Evolutionary conservation across 1,139 yeast species (phyloP).

Genomic region (Saccharomycopsis phalli): DNA sequence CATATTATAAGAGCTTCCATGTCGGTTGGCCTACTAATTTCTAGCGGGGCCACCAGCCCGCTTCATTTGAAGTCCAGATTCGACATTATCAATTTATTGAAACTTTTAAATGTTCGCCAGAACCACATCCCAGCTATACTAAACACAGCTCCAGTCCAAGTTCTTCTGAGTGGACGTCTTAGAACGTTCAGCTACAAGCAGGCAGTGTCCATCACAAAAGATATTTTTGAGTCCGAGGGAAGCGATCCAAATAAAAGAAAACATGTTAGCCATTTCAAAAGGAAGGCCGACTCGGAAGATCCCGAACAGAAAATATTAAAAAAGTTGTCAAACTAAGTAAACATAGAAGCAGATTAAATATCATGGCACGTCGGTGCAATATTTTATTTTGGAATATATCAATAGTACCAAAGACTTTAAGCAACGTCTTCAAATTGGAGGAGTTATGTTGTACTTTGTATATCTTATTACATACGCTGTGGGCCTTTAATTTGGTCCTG

Average conservation of each 20-base stretch:
- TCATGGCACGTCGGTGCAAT: no score
- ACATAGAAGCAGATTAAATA: no score
- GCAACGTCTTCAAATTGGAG: no score
- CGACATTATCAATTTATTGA: conserved; percentile 60
- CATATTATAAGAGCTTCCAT: conserved; percentile 79
- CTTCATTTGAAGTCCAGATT: conserved; percentile 53
- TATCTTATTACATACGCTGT: no score
- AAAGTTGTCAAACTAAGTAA: no score
- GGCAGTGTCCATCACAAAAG: conserved; percentile 43
- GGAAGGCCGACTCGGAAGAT: background rate
- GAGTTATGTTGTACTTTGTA: no score
- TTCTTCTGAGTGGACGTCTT: conserved; percentile 61
- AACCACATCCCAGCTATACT: conserved; percentile 56
- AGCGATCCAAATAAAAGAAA: background rate
- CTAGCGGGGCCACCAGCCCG: conserved; percentile 64
- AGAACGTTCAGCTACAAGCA: conserved; percentile 66
- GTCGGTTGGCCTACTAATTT: conserved; percentile 65
- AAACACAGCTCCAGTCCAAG: conserved; percentile 51
- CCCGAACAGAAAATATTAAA: background rate
- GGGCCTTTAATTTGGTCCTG: no score
- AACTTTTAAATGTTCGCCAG: conserved; percentile 59
- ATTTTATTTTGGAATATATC: no score
- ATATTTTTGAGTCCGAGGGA: conserved; percentile 7
- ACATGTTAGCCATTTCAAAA: background rate
- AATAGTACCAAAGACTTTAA: no score